Evolutionary conservation across 139 green algal species (phyloP).

Genomic region (Marvania coccoides): DNA sequence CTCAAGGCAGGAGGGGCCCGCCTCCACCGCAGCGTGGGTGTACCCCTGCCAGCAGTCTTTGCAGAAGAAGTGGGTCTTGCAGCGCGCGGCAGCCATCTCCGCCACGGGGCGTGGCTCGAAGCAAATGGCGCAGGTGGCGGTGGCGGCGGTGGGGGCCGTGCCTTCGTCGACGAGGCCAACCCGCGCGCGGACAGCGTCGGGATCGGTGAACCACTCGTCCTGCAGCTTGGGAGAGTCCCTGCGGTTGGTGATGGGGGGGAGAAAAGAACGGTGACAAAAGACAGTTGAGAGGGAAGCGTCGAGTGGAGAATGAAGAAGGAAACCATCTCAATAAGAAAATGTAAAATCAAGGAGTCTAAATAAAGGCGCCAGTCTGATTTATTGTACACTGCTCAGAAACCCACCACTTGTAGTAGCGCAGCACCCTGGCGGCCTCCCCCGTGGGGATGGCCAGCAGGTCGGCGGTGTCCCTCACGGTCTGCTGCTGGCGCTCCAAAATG

Average conservation of each 20-base stretch:
- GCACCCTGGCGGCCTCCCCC: conserved; percentile 52
- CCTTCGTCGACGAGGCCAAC: conserved; percentile 59
- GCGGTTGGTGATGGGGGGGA: background rate
- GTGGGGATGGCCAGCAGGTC: conserved; percentile 50
- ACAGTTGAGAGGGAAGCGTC: too few relatives aligned
- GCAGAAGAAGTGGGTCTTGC: conserved; percentile 76
- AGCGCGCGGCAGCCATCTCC: conserved; percentile 42
- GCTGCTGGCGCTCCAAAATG: conserved; percentile 24
- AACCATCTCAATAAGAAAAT: background rate
- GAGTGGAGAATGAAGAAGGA: background rate
- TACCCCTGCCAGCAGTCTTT: conserved; percentile 67
- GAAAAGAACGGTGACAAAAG: background rate
- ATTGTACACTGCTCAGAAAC: background rate
- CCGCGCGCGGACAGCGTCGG: conserved; percentile 50
- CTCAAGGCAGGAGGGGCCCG: conserved; percentile 46
- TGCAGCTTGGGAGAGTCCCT: conserved; percentile 71
- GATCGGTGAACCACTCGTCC: conserved; percentile 87
- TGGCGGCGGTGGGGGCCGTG: background rate
- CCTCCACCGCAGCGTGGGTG: conserved; percentile 32
- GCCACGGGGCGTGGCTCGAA: conserved; percentile 62
- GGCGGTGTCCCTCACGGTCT: conserved; percentile 32
- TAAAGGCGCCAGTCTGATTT: too few relatives aligned
- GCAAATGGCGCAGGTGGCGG: conserved; percentile 78
- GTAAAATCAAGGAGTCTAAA: background rate
- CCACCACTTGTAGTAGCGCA: conserved; percentile 75